phyloP scores from a whole-genome alignment of 495 filamentous ascomycete genomes.

The Cercophora sp. region DNA sequence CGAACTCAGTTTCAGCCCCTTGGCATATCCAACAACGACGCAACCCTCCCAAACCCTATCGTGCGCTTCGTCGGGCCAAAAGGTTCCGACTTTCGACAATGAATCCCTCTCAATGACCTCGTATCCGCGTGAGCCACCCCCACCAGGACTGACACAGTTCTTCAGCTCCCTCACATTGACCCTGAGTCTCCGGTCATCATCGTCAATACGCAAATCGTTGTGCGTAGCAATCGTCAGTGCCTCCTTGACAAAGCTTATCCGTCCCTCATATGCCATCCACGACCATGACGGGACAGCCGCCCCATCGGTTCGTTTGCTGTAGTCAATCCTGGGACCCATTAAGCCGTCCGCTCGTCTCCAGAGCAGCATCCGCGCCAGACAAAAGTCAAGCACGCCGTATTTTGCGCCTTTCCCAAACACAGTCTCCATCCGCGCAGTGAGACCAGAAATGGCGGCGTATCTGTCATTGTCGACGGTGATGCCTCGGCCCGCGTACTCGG shows the following conservation, averaged over 20 bases:
- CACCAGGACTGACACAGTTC: too few relatives aligned
- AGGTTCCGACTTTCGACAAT: too few relatives aligned
- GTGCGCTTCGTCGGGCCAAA: too few relatives aligned
- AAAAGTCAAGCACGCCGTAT: conserved; percentile 11
- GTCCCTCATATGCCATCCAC: conserved; percentile 16
- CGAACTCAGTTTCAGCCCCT: too few relatives aligned
- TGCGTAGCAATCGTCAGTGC: too few relatives aligned
- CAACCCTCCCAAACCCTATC: too few relatives aligned
- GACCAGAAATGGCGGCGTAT: conserved; percentile 11
- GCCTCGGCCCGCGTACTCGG: conserved; percentile 8
- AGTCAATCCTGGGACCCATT: conserved; percentile 6
- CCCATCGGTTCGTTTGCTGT: conserved; percentile 7
- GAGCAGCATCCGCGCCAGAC: conserved; percentile 8
- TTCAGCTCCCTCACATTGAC: too few relatives aligned
- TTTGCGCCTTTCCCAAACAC: conserved; percentile 3
- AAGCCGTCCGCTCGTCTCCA: conserved; percentile 7
- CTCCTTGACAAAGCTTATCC: conserved; percentile 11
- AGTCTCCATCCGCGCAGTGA: conserved; percentile 8
- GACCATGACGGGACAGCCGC: conserved; percentile 17
- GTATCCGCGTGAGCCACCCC: too few relatives aligned
- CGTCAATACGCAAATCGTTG: too few relatives aligned
- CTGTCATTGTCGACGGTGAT: conserved; percentile 9
- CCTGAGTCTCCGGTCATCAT: too few relatives aligned
- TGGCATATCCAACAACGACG: too few relatives aligned
- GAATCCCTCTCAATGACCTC: too few relatives aligned